Evolutionary conservation across 768 basidiomycete species (phyloP).

Genomic region (Vararia minispora): DNA sequence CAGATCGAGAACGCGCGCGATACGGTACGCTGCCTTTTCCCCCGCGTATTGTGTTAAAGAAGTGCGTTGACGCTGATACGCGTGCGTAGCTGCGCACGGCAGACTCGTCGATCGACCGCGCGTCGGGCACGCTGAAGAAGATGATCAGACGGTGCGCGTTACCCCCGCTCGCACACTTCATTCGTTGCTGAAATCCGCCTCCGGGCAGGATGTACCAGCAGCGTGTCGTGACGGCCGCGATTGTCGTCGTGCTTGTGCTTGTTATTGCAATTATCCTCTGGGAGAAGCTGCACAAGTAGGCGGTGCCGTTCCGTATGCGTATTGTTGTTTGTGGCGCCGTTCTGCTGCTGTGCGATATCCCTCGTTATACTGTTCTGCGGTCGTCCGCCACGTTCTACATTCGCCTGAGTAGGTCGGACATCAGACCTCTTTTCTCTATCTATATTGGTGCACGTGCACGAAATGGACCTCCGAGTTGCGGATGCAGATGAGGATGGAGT

Average conservation of each 20-base stretch:
- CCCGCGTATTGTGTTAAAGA: background rate
- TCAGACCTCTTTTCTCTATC: too few relatives aligned
- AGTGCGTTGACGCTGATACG: background rate
- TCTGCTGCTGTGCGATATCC: too few relatives aligned
- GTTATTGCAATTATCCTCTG: conserved; percentile 76
- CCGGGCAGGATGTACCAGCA: conserved; percentile 92
- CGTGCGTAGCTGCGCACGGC: conserved; percentile 65
- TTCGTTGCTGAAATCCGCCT: conserved; percentile 15
- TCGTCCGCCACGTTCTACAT: too few relatives aligned
- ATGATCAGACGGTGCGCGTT: conserved; percentile 83
- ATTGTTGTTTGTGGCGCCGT: too few relatives aligned
- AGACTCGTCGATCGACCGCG: conserved; percentile 82
- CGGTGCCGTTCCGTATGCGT: too few relatives aligned
- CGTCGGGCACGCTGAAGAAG: conserved; percentile 83
- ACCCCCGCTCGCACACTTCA: conserved; percentile 14
- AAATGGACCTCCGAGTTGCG: too few relatives aligned
- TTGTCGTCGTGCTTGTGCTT: conserved; percentile 74
- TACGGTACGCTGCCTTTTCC: conserved; percentile 42
- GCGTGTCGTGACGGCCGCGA: conserved; percentile 75
- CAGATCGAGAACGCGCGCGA: conserved; percentile 90
- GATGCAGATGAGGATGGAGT: too few relatives aligned
- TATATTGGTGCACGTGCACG: too few relatives aligned
- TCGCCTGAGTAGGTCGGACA: too few relatives aligned
- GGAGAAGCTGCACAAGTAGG: conserved; percentile 65
- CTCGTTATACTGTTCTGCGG: too few relatives aligned